A percentile compares a stretch with the other conserved stretches of the same genome.
These are phyloP conservation scores for Cylindrodendrum hubeiense DNA, from an alignment of 2,329 filamentous ascomycete species.

Conservation along the genomic window DNA sequence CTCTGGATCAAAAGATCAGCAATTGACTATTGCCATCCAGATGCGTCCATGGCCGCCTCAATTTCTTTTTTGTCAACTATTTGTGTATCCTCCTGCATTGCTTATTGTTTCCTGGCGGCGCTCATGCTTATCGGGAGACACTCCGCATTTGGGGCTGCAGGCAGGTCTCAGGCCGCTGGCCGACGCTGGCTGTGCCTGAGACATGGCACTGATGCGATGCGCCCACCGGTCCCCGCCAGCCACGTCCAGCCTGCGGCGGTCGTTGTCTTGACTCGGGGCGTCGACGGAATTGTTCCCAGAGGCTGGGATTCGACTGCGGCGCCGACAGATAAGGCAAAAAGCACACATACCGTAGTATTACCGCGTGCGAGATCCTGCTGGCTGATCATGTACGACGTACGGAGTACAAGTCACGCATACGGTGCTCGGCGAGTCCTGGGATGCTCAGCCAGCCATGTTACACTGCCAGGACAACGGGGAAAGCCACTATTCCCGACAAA, in stretches of 20 bases:
- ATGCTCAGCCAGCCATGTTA: slow-evolving; percentile 10
- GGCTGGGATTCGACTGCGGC: slow-evolving; percentile 5
- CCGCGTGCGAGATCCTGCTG: slow-evolving; percentile 2
- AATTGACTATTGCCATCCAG: slow-evolving; percentile 6
- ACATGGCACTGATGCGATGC: slow-evolving; percentile 18
- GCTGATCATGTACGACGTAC: background rate
- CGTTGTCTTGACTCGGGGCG: slow-evolving; percentile 10
- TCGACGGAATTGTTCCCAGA: slow-evolving; percentile 1
- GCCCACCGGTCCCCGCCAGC: slow-evolving; percentile 4
- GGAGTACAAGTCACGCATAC: background rate
- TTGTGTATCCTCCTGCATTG: background rate
- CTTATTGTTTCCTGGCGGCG: background rate
- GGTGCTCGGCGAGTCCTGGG: background rate
- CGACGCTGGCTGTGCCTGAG: slow-evolving; percentile 17
- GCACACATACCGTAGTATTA: background rate
- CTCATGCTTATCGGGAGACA: background rate
- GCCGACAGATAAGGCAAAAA: background rate
- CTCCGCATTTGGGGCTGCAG: background rate
- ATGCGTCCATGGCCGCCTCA: background rate
- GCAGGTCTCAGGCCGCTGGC: slow-evolving; percentile 3
- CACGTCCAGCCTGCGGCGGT: background rate
- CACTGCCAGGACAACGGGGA: background rate
- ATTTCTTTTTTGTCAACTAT: background rate
- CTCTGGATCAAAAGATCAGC: slow-evolving; percentile 2
- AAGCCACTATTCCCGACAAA: background rate